Evolutionary conservation across 306 rosid genomes (phyloP).

Genomic region (Crotalaria pallida): DNA sequence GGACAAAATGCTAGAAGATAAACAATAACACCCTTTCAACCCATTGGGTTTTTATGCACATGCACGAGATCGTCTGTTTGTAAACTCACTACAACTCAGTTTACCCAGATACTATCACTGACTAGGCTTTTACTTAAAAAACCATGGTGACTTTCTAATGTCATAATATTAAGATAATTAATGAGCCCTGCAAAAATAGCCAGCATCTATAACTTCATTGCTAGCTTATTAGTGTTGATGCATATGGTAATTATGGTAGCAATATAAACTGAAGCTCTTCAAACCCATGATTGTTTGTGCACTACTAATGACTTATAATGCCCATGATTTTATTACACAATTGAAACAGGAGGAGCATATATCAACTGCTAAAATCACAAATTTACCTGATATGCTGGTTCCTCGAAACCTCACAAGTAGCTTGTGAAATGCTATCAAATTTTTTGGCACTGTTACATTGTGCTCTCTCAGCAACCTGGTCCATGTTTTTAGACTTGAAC

Average conservation of each 20-base stretch:
- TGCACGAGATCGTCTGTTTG: too few species aligned
- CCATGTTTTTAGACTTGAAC: constrained; percentile 26
- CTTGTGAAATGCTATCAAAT: constrained; percentile 32
- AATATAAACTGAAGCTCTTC: background rate
- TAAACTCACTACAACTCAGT: background rate
- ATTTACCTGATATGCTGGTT: constrained; percentile 37
- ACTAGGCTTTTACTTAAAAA: background rate
- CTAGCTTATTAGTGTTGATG: background rate
- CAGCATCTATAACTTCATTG: background rate
- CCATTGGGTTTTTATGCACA: background rate
- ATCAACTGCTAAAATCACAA: background rate
- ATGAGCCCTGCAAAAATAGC: background rate
- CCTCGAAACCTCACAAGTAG: constrained; percentile 27
- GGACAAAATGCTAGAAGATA: background rate
- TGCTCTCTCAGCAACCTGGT: constrained; percentile 36
- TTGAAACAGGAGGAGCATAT: background rate
- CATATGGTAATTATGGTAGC: background rate
- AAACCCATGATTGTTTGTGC: background rate
- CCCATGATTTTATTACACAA: too few species aligned
- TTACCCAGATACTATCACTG: background rate
- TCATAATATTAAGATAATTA: background rate
- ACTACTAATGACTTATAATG: background rate
- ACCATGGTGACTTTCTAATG: background rate
- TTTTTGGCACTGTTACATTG: constrained; percentile 37
- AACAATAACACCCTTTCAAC: too few species aligned